Percentiles rank a stretch among this genome's conserved stretches.
phyloP scores from a whole-genome alignment of 176 grass and related monocot genomes.

The Tillandsia fasciculata region DNA sequence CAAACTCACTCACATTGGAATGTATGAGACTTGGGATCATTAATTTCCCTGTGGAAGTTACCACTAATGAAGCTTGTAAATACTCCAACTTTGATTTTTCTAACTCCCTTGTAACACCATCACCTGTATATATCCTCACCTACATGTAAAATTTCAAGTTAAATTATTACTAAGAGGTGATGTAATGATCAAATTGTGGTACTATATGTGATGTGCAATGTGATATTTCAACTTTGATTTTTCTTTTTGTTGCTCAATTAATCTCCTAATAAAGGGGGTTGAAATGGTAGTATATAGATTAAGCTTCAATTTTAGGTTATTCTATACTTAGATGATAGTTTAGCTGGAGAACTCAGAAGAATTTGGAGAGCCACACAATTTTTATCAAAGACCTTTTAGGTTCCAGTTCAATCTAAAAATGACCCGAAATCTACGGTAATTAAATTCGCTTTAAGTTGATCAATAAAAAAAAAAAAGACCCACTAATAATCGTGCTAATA shows the following conservation, averaged over 20 bases:
- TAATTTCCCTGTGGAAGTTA: constrained; percentile 42
- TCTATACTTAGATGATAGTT: not conserved
- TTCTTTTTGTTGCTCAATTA: too few species aligned
- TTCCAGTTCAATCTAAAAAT: too few species aligned
- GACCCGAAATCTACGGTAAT: too few species aligned
- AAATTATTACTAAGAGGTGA: not conserved
- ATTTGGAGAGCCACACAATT: too few species aligned
- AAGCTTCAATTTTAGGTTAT: not conserved
- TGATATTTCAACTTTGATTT: not conserved
- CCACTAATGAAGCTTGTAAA: constrained; percentile 72
- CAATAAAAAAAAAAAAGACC: too few species aligned
- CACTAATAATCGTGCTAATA: too few species aligned
- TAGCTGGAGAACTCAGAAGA: not conserved
- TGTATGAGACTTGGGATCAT: constrained; percentile 59
- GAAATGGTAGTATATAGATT: not conserved
- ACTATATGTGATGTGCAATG: not conserved
- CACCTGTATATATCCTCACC: constrained; percentile 71
- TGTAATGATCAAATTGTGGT: not conserved
- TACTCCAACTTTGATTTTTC: constrained; percentile 89
- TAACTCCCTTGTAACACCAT: constrained; percentile 39
- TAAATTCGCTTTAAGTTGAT: too few species aligned
- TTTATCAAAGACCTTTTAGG: too few species aligned
- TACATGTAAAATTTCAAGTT: constrained; percentile 16
- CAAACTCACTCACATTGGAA: constrained; percentile 62
- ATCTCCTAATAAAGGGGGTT: not conserved